These are phyloP conservation scores for Cutaneotrichosporon arboriforme DNA, from an alignment of 1,284 basidiomycete genomes.

Conservation along the genomic window DNA sequence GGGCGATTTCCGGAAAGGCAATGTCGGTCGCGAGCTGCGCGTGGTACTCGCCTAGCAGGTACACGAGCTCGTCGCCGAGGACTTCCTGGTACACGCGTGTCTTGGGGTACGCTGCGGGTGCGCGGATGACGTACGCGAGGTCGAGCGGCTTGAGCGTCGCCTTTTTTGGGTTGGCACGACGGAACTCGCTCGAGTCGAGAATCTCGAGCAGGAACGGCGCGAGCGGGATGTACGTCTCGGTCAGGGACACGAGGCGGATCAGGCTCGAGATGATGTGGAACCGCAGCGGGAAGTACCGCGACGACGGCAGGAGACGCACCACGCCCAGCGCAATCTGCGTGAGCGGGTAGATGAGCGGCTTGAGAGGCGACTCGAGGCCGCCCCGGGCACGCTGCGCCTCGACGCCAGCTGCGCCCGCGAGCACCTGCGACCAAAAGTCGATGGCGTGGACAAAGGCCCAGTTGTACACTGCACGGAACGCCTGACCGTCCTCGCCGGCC, in stretches of 20 bases:
- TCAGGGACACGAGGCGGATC: constrained; percentile 67
- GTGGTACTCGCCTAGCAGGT: constrained; percentile 73
- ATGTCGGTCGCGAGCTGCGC: constrained; percentile 62
- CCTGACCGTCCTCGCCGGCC: constrained; percentile 57
- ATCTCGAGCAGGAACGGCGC: constrained; percentile 81
- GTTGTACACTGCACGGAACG: constrained; percentile 89
- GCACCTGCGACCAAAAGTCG: constrained; percentile 92
- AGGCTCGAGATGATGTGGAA: constrained; percentile 69
- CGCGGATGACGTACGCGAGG: constrained; percentile 78
- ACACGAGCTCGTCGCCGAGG: constrained; percentile 73
- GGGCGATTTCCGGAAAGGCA: constrained; percentile 85
- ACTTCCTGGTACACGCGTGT: constrained; percentile 82
- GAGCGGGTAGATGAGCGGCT: constrained; percentile 86
- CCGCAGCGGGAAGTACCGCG: constrained; percentile 74
- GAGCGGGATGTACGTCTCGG: constrained; percentile 81
- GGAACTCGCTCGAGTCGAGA: constrained; percentile 69
- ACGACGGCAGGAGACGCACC: constrained; percentile 78
- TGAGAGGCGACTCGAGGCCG: constrained; percentile 67
- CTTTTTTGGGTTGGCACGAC: constrained; percentile 68
- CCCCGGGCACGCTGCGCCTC: constrained; percentile 54
- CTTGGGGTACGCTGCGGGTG: constrained; percentile 80
- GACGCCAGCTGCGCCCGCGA: constrained; percentile 70
- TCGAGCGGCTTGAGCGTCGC: constrained; percentile 88
- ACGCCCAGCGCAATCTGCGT: constrained; percentile 91
- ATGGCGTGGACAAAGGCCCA: constrained; percentile 97